Percentiles rank a stretch among this genome's conserved stretches.
Evolutionary conservation across 1,139 yeast species (phyloP).

Genomic region (Hansenula sp.): DNA sequence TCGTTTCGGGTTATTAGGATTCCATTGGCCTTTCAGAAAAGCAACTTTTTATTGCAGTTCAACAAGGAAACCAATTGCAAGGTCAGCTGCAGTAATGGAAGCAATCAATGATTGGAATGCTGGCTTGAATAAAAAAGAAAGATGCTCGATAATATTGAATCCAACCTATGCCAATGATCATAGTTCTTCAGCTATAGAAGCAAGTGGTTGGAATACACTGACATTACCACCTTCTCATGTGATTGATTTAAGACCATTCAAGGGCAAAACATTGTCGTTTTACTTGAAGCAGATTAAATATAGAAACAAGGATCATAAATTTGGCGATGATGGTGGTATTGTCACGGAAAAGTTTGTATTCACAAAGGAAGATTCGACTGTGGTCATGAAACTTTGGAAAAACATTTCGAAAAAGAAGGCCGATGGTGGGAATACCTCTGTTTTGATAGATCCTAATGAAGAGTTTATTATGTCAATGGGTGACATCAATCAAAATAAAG

Average conservation of each 20-base stretch:
- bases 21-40: constrained; percentile 46
- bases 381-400: constrained; percentile 33
- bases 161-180: constrained; percentile 35
- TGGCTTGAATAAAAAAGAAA: constrained; percentile 22
- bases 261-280: constrained; percentile 29
- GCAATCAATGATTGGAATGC: constrained; percentile 37
- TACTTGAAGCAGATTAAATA: constrained; percentile 39
- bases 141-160: constrained; percentile 35
- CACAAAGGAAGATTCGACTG: constrained; percentile 28
- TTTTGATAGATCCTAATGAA: constrained; percentile 32
- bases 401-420: constrained; percentile 36
- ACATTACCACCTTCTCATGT: constrained; percentile 39
- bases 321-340: constrained; percentile 34
- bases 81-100: constrained; percentile 37
- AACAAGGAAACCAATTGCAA: constrained; percentile 37
- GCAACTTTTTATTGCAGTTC: constrained; percentile 36
- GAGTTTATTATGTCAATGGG: constrained; percentile 32
- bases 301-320: constrained; percentile 34
- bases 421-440: constrained; percentile 35
- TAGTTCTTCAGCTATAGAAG: constrained; percentile 32
- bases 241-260: constrained; percentile 36
- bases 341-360: constrained; percentile 29
- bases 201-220: constrained; percentile 37
- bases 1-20: constrained; percentile 38
- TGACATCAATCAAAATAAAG: constrained; percentile 24